These are phyloP conservation scores for Plasmodium gallinaceum DNA, from an alignment of 169 alveolate genomes.

Conservation along the genomic window DNA sequence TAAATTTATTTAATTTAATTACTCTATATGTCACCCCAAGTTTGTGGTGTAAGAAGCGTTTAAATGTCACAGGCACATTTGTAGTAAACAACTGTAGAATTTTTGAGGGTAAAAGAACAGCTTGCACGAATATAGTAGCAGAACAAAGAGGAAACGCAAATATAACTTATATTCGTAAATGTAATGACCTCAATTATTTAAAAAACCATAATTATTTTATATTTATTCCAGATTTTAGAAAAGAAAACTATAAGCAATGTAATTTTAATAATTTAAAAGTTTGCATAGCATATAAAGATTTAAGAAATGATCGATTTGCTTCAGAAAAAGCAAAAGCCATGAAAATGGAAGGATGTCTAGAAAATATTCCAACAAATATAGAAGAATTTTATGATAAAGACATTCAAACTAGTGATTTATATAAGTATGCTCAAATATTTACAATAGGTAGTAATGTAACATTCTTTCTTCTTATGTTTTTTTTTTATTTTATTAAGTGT, in stretches of 20 bases:
- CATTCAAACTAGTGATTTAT: slow-evolving; percentile 65
- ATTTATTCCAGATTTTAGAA: slow-evolving; percentile 55
- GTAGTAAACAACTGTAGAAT: slow-evolving; percentile 78
- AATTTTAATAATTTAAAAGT: slow-evolving; percentile 57
- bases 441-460: slow-evolving; percentile 70
- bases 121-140: slow-evolving; percentile 28
- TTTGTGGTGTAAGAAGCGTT: slow-evolving; percentile 81
- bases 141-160: not conserved
- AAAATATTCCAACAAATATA: slow-evolving; percentile 29
- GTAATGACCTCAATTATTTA: slow-evolving; percentile 44
- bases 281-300: slow-evolving; percentile 45
- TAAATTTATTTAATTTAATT: slow-evolving; percentile 72
- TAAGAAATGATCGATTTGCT: slow-evolving; percentile 20
- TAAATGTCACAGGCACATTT: slow-evolving; percentile 48
- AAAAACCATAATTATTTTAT: slow-evolving; percentile 61
- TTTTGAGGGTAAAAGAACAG: slow-evolving; percentile 75
- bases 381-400: slow-evolving; percentile 54
- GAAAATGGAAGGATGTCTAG: slow-evolving; percentile 45
- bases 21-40: slow-evolving; percentile 77
- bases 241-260: slow-evolving; percentile 43
- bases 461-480: slow-evolving; percentile 42
- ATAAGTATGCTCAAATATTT: slow-evolving; percentile 61
- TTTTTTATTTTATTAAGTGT: slow-evolving; percentile 49
- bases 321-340: slow-evolving; percentile 8
- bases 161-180: slow-evolving; percentile 29